These are phyloP conservation scores for Volutella citrinella DNA, from an alignment of 2,329 filamentous ascomycete species.

Conservation along the genomic window DNA sequence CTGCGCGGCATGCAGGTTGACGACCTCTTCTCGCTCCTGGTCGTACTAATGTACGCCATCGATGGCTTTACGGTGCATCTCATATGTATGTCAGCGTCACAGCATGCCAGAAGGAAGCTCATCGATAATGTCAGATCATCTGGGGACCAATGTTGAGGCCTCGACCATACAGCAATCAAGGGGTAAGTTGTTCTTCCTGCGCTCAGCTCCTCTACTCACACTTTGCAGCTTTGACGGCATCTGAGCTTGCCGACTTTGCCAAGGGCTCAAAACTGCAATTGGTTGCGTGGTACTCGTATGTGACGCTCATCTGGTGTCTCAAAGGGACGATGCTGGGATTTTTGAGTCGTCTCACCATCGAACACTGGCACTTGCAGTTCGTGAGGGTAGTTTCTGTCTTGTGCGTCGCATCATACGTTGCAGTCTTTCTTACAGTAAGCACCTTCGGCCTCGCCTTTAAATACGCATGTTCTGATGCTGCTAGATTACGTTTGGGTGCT, in stretches of 20 bases:
- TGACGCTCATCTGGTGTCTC: slow-evolving; percentile 33
- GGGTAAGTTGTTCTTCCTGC: slow-evolving; percentile 8
- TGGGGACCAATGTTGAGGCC: slow-evolving; percentile 21
- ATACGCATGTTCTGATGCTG: accelerated
- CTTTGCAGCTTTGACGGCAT: slow-evolving; percentile 16
- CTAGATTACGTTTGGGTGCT: slow-evolving; percentile 21
- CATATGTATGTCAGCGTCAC: slow-evolving; percentile 30
- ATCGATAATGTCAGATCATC: slow-evolving; percentile 11
- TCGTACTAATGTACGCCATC: slow-evolving; percentile 31
- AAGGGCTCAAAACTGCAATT: slow-evolving; percentile 37
- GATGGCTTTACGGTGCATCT: slow-evolving; percentile 35
- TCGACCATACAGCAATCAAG: not conserved
- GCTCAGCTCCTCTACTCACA: not conserved
- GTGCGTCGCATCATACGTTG: slow-evolving; percentile 10
- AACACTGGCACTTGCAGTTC: slow-evolving; percentile 20
- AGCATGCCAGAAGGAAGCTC: accelerated
- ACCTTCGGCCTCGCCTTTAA: accelerated
- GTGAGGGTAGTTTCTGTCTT: slow-evolving; percentile 12
- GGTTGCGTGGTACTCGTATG: slow-evolving; percentile 38
- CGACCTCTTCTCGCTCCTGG: slow-evolving; percentile 33
- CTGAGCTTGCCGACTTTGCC: slow-evolving; percentile 26
- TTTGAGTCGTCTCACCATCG: slow-evolving; percentile 26
- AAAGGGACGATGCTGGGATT: slow-evolving; percentile 29
- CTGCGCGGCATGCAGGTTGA: slow-evolving; percentile 35
- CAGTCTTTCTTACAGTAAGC: slow-evolving; percentile 19